A percentile compares a stretch with the other conserved stretches of the same genome.
These are phyloP conservation scores for Zelonia costaricensis DNA, from an alignment of 208 protist species.

Conservation along the genomic window DNA sequence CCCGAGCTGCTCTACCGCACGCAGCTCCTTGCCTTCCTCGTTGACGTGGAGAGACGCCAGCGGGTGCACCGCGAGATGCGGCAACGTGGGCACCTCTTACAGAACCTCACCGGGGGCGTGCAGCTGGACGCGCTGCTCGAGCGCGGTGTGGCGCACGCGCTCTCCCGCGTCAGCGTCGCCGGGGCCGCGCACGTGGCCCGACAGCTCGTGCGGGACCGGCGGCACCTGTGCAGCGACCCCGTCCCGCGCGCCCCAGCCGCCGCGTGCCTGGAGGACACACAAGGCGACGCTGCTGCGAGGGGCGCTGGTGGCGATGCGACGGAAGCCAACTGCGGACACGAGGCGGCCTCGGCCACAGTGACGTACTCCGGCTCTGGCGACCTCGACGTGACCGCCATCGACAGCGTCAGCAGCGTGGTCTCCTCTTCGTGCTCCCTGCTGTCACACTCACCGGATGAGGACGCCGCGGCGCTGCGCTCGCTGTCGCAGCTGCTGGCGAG, in stretches of 20 bases:
- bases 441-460: background rate
- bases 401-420: slow-evolving; percentile 21
- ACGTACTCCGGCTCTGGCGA: slow-evolving; percentile 18
- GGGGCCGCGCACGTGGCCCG: slow-evolving; percentile 53
- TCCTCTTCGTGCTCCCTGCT: slow-evolving; percentile 18
- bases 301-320: too few species aligned
- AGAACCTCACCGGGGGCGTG: slow-evolving; percentile 19
- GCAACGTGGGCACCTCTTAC: slow-evolving; percentile 41
- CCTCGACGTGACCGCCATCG: slow-evolving; percentile 11
- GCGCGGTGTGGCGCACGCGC: slow-evolving; percentile 42
- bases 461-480: slow-evolving; percentile 13
- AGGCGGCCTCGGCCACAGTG: slow-evolving; percentile 6
- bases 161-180: slow-evolving; percentile 33
- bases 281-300: too few species aligned
- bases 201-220: slow-evolving; percentile 49
- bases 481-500: slow-evolving; percentile 14
- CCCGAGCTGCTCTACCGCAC: slow-evolving; percentile 64
- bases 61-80: slow-evolving; percentile 61
- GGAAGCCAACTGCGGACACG: background rate
- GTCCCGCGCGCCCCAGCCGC: too few species aligned
- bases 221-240: background rate
- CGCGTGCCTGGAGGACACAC: too few species aligned
- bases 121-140: slow-evolving; percentile 41
- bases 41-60: slow-evolving; percentile 48
- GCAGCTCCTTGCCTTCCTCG: slow-evolving; percentile 57